Percentiles rank a stretch among this genome's conserved stretches.
These are phyloP conservation scores for Leccinum rimulosum DNA, from an alignment of 768 basidiomycete species.

Conservation along the genomic window DNA sequence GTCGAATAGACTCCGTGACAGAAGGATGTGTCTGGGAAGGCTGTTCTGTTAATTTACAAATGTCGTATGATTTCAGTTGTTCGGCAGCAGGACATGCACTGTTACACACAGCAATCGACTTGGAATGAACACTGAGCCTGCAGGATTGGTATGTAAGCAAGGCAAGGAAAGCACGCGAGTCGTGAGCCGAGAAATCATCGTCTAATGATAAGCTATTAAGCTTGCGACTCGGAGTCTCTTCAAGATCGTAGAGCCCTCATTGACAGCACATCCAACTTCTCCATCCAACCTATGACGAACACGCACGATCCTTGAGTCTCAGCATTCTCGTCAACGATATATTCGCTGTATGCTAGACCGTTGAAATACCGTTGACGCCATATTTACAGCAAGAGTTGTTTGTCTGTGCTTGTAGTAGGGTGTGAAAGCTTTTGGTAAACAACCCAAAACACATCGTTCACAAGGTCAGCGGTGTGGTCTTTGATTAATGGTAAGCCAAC, in stretches of 20 bases:
- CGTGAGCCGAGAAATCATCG: too few species aligned
- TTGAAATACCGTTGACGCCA: too few species aligned
- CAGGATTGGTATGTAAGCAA: not conserved
- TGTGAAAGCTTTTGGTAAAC: constrained; percentile 11
- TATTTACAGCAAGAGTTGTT: not conserved
- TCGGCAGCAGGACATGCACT: not conserved
- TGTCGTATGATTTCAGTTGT: not conserved
- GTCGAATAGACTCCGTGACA: constrained; percentile 1
- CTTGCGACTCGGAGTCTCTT: not conserved
- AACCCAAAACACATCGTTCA: constrained; percentile 1
- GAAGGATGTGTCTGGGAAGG: not conserved
- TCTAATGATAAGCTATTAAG: too few species aligned
- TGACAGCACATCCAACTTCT: not conserved
- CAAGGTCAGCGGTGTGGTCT: not conserved
- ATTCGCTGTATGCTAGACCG: too few species aligned
- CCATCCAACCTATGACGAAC: too few species aligned
- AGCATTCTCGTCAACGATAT: too few species aligned
- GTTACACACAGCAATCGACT: not conserved
- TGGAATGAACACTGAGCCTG: not conserved
- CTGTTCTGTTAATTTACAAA: not conserved
- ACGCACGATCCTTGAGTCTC: too few species aligned
- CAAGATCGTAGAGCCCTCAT: not conserved
- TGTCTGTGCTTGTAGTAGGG: constrained; percentile 15
- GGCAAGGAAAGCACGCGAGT: not conserved
- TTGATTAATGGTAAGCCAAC: constrained; percentile 13